These are phyloP conservation scores for Rhodotorula graminis DNA, from an alignment of 768 basidiomycete genomes.

Conservation along the genomic window DNA sequence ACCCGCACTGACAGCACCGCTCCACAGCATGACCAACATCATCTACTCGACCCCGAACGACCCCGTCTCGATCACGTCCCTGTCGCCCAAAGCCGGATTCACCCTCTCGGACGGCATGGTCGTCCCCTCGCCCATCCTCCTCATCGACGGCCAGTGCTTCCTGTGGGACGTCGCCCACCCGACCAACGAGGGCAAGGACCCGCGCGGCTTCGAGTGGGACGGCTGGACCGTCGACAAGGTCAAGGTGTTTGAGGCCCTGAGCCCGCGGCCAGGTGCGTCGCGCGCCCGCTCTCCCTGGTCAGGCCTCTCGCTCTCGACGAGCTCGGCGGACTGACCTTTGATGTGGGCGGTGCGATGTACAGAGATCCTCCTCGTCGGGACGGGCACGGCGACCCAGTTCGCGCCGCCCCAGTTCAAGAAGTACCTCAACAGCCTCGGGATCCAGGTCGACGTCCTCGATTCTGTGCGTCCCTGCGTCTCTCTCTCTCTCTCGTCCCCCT, in stretches of 20 bases:
- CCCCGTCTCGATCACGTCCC: constrained; percentile 29
- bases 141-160: constrained; percentile 78
- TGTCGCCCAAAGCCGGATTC: constrained; percentile 36
- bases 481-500: not conserved
- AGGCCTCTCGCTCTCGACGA: not conserved
- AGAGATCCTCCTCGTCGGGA: constrained; percentile 90
- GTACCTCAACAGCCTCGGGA: constrained; percentile 68
- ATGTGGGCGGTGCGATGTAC: too few species aligned
- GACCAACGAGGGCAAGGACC: constrained; percentile 5
- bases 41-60: constrained; percentile 34
- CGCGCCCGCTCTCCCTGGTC: not conserved
- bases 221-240: constrained; percentile 73
- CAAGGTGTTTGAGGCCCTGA: constrained; percentile 70
- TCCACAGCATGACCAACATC: constrained; percentile 39
- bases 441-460: constrained; percentile 84
- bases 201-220: constrained; percentile 51
- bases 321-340: too few species aligned
- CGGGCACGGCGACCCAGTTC: constrained; percentile 65
- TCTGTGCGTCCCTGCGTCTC: constrained; percentile 55
- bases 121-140: constrained; percentile 70
- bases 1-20: not conserved
- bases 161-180: constrained; percentile 77
- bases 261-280: constrained; percentile 75
- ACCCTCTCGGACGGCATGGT: constrained; percentile 58
- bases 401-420: constrained; percentile 64